Conservation (phyloP, 2,329 filamentous ascomycete species). For the Camptophora hylomeconis region DNA sequence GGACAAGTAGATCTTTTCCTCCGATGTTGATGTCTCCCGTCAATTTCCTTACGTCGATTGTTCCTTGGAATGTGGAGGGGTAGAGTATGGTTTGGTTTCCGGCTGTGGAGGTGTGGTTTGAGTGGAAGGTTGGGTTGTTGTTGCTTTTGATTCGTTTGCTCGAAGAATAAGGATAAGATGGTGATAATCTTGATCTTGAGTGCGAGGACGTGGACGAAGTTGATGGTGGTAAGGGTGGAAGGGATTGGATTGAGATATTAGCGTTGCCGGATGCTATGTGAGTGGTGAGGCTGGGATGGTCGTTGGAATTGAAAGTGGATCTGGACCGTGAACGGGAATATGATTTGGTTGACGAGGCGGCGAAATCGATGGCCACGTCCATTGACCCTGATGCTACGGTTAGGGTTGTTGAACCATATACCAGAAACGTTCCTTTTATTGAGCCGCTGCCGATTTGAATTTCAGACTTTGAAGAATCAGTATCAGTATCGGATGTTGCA, state of each 20-base stretch:
- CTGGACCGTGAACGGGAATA: too few species aligned
- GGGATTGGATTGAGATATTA: conserved; percentile 9
- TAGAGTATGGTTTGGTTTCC: conserved; percentile 11
- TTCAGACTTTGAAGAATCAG: too few species aligned
- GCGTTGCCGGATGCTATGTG: conserved; percentile 8
- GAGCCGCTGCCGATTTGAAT: conserved; percentile 10
- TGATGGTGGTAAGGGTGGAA: too few species aligned
- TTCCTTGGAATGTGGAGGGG: conserved; percentile 11
- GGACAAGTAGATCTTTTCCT: conserved; percentile 10
- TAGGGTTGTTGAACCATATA: conserved; percentile 9
- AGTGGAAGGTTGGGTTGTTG: too few species aligned
- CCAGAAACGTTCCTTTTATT: conserved; percentile 7
- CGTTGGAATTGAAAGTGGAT: too few species aligned
- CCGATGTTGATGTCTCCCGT: conserved; percentile 8
- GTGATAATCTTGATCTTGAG: too few species aligned
- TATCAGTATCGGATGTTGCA: conserved; percentile 6
- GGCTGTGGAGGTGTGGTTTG: conserved; percentile 6
- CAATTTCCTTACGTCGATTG: conserved; percentile 8
- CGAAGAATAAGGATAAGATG: too few species aligned
- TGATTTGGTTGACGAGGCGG: too few species aligned
- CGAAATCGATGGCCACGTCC: conserved; percentile 8
- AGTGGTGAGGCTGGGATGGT: too few species aligned
- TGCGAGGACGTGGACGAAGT: too few species aligned
- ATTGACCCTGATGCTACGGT: conserved; percentile 7
- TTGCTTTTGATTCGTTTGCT: too few species aligned